These are phyloP conservation scores for Centaurea solstitialis DNA, from an alignment of 129 eudicot genomes.

Conservation along the genomic window DNA sequence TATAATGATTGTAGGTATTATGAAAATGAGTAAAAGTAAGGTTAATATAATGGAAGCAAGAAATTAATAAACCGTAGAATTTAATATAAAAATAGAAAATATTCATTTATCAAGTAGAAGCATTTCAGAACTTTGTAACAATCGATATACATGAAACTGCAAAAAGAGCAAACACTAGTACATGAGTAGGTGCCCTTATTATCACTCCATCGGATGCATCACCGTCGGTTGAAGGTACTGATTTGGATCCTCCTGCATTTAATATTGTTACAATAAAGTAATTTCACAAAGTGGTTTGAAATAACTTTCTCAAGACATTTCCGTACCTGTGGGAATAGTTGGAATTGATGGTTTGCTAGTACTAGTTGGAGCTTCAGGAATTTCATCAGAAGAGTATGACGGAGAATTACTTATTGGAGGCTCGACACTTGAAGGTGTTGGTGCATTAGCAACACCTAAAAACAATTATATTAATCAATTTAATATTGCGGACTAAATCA, in stretches of 20 bases:
- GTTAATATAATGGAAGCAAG: too few relatives aligned
- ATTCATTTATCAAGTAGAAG: background rate
- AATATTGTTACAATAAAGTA: too few relatives aligned
- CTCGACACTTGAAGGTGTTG: slow-evolving; percentile 31
- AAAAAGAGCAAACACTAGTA: slow-evolving; percentile 25
- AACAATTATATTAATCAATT: background rate
- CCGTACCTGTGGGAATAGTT: slow-evolving; percentile 13
- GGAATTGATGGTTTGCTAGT: background rate
- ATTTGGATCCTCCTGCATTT: slow-evolving; percentile 47
- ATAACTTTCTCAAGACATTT: background rate
- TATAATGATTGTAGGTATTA: too few relatives aligned
- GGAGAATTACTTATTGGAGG: slow-evolving; percentile 38
- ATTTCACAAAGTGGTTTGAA: background rate
- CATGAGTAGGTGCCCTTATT: slow-evolving; percentile 8
- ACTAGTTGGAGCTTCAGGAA: slow-evolving; percentile 22
- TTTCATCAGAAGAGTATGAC: slow-evolving; percentile 9
- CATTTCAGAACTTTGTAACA: slow-evolving; percentile 23
- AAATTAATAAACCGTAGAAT: background rate
- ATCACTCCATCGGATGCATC: slow-evolving; percentile 29
- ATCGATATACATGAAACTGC: slow-evolving; percentile 26
- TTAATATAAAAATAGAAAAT: background rate
- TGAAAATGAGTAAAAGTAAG: too few relatives aligned
- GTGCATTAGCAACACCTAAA: slow-evolving; percentile 33
- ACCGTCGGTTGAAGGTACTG: slow-evolving; percentile 14
- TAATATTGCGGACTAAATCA: background rate